Evolutionary conservation across 208 protist genomes (phyloP).

Genomic region (Trypanosomatidae sp.): DNA sequence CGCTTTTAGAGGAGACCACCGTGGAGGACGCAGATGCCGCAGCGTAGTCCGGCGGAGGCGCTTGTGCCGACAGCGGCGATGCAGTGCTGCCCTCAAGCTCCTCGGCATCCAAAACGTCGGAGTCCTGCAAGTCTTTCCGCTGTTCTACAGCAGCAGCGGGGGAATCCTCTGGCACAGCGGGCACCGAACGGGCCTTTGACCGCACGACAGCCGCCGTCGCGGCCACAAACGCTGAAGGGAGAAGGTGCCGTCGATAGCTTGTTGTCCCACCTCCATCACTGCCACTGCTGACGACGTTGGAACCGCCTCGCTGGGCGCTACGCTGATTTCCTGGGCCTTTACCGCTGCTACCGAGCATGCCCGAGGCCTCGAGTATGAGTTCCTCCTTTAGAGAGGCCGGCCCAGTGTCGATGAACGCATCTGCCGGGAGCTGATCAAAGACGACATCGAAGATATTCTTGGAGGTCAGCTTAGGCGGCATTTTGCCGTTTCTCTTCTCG

Average conservation of each 20-base stretch:
- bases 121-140: background rate
- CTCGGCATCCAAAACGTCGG: constrained; percentile 24
- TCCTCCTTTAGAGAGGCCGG: constrained; percentile 52
- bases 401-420: constrained; percentile 59
- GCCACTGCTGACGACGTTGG: background rate
- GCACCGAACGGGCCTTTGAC: background rate
- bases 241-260: constrained; percentile 15
- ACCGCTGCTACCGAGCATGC: constrained; percentile 5
- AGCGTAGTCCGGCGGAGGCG: constrained; percentile 11
- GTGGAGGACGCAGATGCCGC: background rate
- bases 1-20: background rate
- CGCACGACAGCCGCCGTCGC: background rate
- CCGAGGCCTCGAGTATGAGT: constrained; percentile 37
- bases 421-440: constrained; percentile 60
- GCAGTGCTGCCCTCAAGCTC: background rate
- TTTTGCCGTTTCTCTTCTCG: background rate
- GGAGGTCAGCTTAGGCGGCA: constrained; percentile 45
- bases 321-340: background rate
- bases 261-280: background rate
- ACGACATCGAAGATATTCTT: constrained; percentile 79
- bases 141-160: background rate
- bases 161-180: background rate
- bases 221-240: constrained; percentile 8
- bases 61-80: background rate
- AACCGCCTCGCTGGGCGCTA: background rate